phyloP scores from a whole-genome alignment of 306 rosid species.

The Coriaria nepalensis region DNA sequence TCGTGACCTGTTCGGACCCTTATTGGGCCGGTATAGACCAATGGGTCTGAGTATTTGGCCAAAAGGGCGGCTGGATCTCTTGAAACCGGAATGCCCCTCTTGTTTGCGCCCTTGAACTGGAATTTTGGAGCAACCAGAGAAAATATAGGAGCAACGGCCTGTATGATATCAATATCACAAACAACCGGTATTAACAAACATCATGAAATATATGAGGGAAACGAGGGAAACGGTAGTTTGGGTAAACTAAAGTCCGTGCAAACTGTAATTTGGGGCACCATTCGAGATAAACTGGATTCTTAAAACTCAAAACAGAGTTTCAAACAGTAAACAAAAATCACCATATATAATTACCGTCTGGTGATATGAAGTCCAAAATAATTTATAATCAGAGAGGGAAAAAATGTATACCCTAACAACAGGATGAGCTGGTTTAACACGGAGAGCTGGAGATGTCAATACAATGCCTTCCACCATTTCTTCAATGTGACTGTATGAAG shows the following conservation, averaged over 20 bases:
- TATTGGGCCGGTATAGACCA: constrained; percentile 93
- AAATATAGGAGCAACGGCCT: constrained; percentile 88
- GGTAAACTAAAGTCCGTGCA: too few relatives aligned
- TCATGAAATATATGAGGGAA: too few relatives aligned
- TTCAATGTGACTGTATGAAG: constrained; percentile 42
- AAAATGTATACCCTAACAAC: constrained; percentile 66
- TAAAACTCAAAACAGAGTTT: too few relatives aligned
- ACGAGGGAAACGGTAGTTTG: too few relatives aligned
- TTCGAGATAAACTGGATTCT: too few relatives aligned
- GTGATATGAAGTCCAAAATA: neutral
- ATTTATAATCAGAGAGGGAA: constrained; percentile 1
- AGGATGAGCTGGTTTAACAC: constrained; percentile 93
- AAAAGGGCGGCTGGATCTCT: constrained; percentile 87
- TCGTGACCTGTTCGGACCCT: constrained; percentile 96
- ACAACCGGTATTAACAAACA: constrained; percentile 1
- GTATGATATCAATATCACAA: constrained; percentile 8
- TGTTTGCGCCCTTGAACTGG: constrained; percentile 96
- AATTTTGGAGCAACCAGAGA: constrained; percentile 75
- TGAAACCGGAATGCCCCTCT: constrained; percentile 94
- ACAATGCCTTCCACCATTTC: constrained; percentile 71
- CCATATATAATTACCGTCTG: too few relatives aligned
- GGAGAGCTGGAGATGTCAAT: constrained; percentile 89
- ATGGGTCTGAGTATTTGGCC: constrained; percentile 90
- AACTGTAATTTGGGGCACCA: too few relatives aligned
- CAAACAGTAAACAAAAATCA: too few relatives aligned